Conservation (phyloP, 257 asterid species). For the Misopates orontium region DNA sequence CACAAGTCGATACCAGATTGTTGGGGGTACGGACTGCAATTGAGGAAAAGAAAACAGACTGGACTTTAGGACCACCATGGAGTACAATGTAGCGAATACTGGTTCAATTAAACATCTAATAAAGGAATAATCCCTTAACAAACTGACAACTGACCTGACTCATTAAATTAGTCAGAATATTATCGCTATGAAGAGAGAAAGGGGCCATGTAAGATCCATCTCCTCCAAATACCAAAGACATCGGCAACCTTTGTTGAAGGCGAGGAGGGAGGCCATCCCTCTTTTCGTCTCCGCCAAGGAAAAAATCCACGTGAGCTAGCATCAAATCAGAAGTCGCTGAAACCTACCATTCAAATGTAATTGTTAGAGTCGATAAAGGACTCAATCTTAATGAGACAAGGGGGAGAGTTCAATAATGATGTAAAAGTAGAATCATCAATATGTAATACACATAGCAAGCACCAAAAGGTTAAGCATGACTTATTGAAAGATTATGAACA, state of each 20-base stretch:
- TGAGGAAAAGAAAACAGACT: conserved; percentile 22
- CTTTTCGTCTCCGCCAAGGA: conserved; percentile 96
- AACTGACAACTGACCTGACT: conserved; percentile 62
- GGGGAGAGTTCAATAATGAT: conserved; percentile 12
- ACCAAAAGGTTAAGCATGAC: not conserved
- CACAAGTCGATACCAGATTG: conserved; percentile 78
- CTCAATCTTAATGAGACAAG: conserved; percentile 20
- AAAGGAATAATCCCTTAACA: conserved; percentile 21
- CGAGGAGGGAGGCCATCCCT: conserved; percentile 83
- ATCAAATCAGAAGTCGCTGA: conserved; percentile 85
- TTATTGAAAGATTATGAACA: not conserved
- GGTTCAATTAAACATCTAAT: conserved; percentile 14
- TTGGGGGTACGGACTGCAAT: conserved; percentile 84
- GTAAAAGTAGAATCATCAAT: not conserved
- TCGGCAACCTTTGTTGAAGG: conserved; percentile 78
- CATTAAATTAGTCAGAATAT: conserved; percentile 71
- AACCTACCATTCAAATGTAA: conserved; percentile 48
- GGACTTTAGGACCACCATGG: conserved; percentile 25
- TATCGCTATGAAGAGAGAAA: conserved; percentile 75
- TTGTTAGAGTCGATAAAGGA: conserved; percentile 23
- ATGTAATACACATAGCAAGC: not conserved
- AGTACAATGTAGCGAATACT: conserved; percentile 13
- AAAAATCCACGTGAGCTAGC: conserved; percentile 84
- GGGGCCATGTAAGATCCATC: conserved; percentile 94
- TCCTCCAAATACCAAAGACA: conserved; percentile 82